Evolutionary conservation across 192 early-diverging fungal genomes (phyloP).

Genomic region (Umbelopsis sp.): DNA sequence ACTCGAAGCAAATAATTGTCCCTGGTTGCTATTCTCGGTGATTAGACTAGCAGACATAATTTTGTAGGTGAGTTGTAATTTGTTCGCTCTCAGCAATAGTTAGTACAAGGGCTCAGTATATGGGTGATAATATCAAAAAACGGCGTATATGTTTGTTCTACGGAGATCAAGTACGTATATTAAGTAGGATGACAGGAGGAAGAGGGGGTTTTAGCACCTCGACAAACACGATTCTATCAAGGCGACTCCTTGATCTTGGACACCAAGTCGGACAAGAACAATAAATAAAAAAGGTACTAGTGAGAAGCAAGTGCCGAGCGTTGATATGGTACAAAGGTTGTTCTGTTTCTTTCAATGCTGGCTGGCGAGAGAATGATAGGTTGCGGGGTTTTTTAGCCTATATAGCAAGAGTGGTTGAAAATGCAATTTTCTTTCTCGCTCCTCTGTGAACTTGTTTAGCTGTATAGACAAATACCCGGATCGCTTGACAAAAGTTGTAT

Average conservation of each 20-base stretch:
- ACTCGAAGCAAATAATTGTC: not conserved
- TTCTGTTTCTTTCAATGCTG: conserved; percentile 12
- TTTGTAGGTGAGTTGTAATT: not conserved
- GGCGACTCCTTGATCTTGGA: conserved; percentile 8
- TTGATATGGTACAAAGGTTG: not conserved
- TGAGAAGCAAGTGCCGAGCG: not conserved
- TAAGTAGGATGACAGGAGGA: conserved; percentile 19
- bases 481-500: no score
- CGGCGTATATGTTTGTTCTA: no score
- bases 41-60: conserved; percentile 3
- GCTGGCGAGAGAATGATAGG: conserved; percentile 16
- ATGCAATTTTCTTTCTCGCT: not conserved
- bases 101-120: not conserved
- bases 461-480: no score
- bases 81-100: not conserved
- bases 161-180: not conserved
- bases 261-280: not conserved
- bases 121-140: no score
- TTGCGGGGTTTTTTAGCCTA: not conserved
- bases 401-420: not conserved
- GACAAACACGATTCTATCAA: conserved; percentile 7
- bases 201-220: not conserved
- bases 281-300: not conserved
- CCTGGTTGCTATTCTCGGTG: conserved; percentile 11
- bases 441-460: no score